Evolutionary conservation across 345 rosid species (phyloP), one percentile per base, ranked within the genome.

Genomic region (Microthlaspi erraticum): DNA sequence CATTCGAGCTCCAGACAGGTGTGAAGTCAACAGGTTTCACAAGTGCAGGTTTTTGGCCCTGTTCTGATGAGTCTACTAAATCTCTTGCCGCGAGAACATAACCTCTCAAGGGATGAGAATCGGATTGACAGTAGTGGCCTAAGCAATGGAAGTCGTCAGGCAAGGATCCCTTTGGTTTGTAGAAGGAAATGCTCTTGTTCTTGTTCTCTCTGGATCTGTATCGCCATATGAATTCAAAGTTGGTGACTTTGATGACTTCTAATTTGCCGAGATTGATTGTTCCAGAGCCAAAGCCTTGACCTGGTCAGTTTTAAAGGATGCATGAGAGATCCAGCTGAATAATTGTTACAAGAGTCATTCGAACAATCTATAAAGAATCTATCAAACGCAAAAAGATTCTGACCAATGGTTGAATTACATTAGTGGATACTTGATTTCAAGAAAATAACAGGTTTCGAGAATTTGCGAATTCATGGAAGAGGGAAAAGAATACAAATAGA

Each of bases 71-170:
- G 66, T 46, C 46, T n/a, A 64, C 61, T 26, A 74, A 78, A 32
- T 83, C 86, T 76, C 83, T 81, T 0, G 87, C 98, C 32, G 60
- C 92, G 16, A 93, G 94, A 64, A 89, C 64, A 66, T 73, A 91
- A 44, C 93, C 91, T 78, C 83, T 72, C 33, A 89, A 81, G 49
- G 93, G 90, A 64, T 66, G 68, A 56, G 78, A 64, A 66, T 84
- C 84, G 19, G 66, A 59, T 60, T 88, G 97, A 82, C 92, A 91
- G 54, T 78, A 85, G 79, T 93, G 91, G 71, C 96, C 97, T 66
- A 93, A 89, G 78, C 83, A 64, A 48, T 78, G 73, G 74, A 84
- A 91, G 26, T 91, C 88, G 58, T 80, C 73, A 41, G 98, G 98
- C 20, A 85, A 60, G 29, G 70, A 60, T 50, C 77, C 85, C 17